Conservation (phyloP, 2,329 filamentous ascomycete species). For the Alternaria brassicicola region DNA sequence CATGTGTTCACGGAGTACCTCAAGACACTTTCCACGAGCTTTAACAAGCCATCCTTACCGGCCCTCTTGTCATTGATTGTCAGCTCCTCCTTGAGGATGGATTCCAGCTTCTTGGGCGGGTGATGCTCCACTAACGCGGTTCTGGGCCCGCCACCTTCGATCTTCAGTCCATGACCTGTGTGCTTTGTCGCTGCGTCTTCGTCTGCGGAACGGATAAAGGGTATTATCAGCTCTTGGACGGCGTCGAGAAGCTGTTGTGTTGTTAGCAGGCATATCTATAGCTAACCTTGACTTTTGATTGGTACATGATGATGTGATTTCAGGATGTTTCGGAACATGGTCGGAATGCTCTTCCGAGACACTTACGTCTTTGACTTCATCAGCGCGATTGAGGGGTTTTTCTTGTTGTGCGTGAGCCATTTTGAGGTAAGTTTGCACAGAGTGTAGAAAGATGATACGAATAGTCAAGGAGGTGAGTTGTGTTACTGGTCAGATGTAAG, state of each 20-base stretch:
- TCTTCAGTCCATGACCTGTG: slow-evolving; percentile 62
- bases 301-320: not conserved
- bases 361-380: slow-evolving; percentile 49
- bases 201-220: slow-evolving; percentile 74
- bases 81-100: slow-evolving; percentile 45
- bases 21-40: slow-evolving; percentile 70
- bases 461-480: not conserved
- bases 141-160: slow-evolving; percentile 66
- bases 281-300: not conserved
- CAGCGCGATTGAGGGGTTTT: slow-evolving; percentile 39
- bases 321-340: slow-evolving; percentile 12
- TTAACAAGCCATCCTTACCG: slow-evolving; percentile 53
- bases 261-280: not conserved
- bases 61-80: slow-evolving; percentile 46
- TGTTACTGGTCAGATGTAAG: not conserved
- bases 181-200: slow-evolving; percentile 63
- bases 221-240: slow-evolving; percentile 70
- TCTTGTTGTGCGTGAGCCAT: slow-evolving; percentile 16
- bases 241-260: slow-evolving; percentile 46
- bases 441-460: not conserved
- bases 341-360: slow-evolving; percentile 2
- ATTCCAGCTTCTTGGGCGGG: slow-evolving; percentile 51
- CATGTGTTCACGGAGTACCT: slow-evolving; percentile 96
- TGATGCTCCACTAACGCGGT: slow-evolving; percentile 54
- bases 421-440: not conserved